Evolutionary conservation across 73 alveolate genomes (phyloP).

Genomic region (Paramecium primaurelia): DNA sequence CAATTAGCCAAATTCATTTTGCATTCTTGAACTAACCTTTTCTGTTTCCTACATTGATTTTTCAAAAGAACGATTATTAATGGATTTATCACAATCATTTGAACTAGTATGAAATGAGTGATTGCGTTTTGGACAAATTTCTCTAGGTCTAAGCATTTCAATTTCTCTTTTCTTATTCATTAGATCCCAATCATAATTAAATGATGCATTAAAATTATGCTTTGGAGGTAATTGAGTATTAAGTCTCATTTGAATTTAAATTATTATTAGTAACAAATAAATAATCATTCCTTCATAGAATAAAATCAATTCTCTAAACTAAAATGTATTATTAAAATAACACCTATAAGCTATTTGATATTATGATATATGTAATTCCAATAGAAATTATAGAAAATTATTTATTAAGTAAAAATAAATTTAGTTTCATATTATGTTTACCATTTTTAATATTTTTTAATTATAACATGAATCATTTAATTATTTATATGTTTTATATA

Average conservation of each 20-base stretch:
- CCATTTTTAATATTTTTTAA: not conserved
- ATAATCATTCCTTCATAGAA: not conserved
- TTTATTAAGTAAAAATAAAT: not conserved
- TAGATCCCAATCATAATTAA: slow-evolving; percentile 28
- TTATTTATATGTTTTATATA: no score
- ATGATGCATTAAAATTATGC: slow-evolving; percentile 2
- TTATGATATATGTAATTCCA: not conserved
- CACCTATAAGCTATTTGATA: not conserved
- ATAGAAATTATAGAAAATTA: not conserved
- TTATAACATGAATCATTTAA: no score
- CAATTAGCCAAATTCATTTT: slow-evolving; percentile 29
- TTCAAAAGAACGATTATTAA: not conserved
- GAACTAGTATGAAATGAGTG: slow-evolving; percentile 20
- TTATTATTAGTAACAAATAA: not conserved
- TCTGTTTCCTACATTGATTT: not conserved
- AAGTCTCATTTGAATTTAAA: not conserved
- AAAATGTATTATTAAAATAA: not conserved
- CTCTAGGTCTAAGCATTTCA: slow-evolving; percentile 1
- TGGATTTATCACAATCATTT: slow-evolving; percentile 1
- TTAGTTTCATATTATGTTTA: not conserved
- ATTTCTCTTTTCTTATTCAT: not conserved
- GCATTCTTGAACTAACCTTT: not conserved
- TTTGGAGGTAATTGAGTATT: slow-evolving; percentile 41
- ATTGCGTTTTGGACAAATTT: not conserved
- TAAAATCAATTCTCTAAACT: not conserved